Base-by-base conservation (phyloP, 495 filamentous ascomycete genomes). In the Beverwykella pulmonaria region DNA sequence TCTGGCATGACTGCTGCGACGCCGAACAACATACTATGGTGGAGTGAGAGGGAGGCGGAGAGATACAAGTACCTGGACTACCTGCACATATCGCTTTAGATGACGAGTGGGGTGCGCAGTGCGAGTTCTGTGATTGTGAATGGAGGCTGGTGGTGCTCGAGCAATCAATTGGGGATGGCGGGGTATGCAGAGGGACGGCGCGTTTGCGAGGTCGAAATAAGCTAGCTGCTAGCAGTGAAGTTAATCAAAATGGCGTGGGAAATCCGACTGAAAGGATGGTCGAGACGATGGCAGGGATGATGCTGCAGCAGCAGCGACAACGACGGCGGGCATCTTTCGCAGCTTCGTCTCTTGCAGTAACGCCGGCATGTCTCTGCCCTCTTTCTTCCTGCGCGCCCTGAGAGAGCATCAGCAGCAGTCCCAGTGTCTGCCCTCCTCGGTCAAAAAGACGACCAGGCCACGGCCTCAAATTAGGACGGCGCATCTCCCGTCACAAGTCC, bases 191-290 rank as follows among this genome's bases (percentile, higher is more conserved):
- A 41, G n/a, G 32, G 19, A 60, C 20, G 36, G 29, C 48, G 32
- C 25, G 53, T 36, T 14, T 20, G 61, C 67, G 66, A 61, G 56
- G 67, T 64, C 57, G 61, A 56, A 65, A 55, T 65, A 61, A 69
- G 61, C 61, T 65, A 65, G 39, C 39, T 44, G 39, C 39, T 15
- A 44, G 39, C 39, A 44, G 56, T 26, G 49, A 32, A 47, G n/a
- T 25, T 59, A 9, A 44, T 44, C 8, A n/a, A 44, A 9, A 44
- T 44, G 61, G 61, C 61, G 49, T 65, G 61, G 61, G 55, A 66
- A 44, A 32, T 2, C 41, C 64, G 50, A 57, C 39, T 36, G 26
- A 49, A 49, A 39, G 52, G 50, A 14, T 1, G 12, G 34, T 59
- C 23, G 22, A 27, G 29, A 30, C 22, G 29, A 36, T 8, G 39